Conservation (phyloP, 129 eudicot species). For the Centella asiatica region DNA sequence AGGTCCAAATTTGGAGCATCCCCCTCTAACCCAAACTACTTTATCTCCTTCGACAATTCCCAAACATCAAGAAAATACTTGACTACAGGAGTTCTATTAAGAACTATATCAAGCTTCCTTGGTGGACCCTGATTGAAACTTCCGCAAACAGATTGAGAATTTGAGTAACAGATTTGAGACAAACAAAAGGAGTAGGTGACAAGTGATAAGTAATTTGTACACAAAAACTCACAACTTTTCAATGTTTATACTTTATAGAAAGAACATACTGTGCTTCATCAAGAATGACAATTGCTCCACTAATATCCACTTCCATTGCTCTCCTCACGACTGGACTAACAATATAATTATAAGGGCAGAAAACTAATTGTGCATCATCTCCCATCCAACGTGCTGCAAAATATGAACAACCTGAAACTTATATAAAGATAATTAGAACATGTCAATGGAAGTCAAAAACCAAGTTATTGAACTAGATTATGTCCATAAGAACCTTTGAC, state of each 20-base stretch:
- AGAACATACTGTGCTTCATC: constrained; percentile 96
- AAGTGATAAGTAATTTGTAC: too few relatives aligned
- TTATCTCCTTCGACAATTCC: not conserved
- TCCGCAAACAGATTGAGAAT: not conserved
- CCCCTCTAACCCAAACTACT: not conserved
- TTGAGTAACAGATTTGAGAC: not conserved
- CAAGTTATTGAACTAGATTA: constrained; percentile 1
- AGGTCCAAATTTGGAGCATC: too few relatives aligned
- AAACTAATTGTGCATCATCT: constrained; percentile 67
- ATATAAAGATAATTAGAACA: too few relatives aligned
- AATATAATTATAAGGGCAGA: constrained; percentile 89
- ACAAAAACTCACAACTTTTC: too few relatives aligned
- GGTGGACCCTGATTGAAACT: too few relatives aligned
- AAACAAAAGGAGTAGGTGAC: not conserved
- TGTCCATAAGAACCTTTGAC: constrained; percentile 60
- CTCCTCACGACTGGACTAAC: constrained; percentile 69
- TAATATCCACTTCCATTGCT: constrained; percentile 81
- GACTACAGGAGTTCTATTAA: not conserved
- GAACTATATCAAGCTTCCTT: not conserved
- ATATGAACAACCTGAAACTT: constrained; percentile 76
- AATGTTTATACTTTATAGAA: not conserved
- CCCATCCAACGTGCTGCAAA: constrained; percentile 86
- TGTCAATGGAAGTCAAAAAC: too few relatives aligned
- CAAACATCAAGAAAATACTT: not conserved
- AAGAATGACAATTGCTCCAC: constrained; percentile 74